A percentile compares a stretch with the other conserved stretches of the same genome.
phyloP scores from a whole-genome alignment of 148 eudicot genomes.

The Hydrangea macrophylla region DNA sequence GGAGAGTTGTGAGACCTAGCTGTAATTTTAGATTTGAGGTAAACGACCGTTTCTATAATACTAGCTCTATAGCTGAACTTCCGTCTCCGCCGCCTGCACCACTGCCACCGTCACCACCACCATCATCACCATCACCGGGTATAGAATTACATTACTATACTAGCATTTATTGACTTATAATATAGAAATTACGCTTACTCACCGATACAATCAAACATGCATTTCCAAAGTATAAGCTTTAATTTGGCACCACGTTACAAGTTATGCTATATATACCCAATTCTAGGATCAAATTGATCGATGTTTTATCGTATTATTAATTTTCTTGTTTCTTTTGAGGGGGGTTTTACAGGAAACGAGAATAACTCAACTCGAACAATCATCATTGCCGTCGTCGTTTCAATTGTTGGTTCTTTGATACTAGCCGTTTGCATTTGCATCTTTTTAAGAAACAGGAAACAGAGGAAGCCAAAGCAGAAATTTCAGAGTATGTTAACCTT shows the following conservation, averaged over 20 bases:
- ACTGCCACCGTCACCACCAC: background rate
- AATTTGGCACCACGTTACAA: too few relatives aligned
- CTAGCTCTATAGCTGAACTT: constrained; percentile 14
- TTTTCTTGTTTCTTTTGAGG: background rate
- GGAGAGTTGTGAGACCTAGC: too few relatives aligned
- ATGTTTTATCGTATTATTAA: too few relatives aligned
- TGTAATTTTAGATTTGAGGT: too few relatives aligned
- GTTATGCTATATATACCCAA: too few relatives aligned
- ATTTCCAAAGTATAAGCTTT: too few relatives aligned
- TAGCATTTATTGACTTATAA: background rate
- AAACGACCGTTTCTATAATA: too few relatives aligned
- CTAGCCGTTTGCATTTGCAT: background rate
- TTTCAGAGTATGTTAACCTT: background rate
- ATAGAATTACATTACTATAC: background rate
- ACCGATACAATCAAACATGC: too few relatives aligned
- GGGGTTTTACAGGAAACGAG: background rate
- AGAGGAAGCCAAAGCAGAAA: background rate
- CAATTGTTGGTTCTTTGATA: constrained; percentile 1
- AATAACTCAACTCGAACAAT: background rate
- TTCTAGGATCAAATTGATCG: too few relatives aligned
- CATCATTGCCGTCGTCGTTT: constrained; percentile 12
- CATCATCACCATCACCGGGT: background rate
- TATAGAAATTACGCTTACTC: background rate
- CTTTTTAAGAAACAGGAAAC: constrained; percentile 12
- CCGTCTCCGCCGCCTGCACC: background rate